These are phyloP conservation scores for Dalbergia cultrata DNA, from an alignment of 306 rosid species.

Conservation along the genomic window DNA sequence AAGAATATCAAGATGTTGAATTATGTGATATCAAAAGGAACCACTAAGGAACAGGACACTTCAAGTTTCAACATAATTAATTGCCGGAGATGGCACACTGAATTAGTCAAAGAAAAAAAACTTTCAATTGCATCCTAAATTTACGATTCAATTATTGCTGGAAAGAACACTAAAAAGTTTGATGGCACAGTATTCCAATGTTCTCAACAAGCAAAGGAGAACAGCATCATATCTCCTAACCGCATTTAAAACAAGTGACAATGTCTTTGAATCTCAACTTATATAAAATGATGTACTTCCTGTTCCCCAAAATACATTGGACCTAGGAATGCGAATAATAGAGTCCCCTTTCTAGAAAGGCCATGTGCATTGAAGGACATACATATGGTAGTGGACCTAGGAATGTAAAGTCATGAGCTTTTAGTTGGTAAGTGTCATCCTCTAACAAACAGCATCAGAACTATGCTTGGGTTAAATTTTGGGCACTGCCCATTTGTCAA, in stretches of 20 bases:
- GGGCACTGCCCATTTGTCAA: neutral
- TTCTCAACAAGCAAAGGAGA: conserved; percentile 1
- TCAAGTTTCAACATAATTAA: neutral
- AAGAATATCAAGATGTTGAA: neutral
- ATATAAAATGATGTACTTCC: neutral
- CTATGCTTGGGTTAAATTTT: neutral
- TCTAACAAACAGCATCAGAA: neutral
- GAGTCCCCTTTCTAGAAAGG: neutral
- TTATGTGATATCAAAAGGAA: neutral
- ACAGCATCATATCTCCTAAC: neutral
- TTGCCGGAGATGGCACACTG: neutral
- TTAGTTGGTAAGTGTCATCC: neutral
- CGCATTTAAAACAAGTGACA: neutral
- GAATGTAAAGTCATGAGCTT: neutral
- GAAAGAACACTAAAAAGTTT: too few species aligned
- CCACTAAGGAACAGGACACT: neutral
- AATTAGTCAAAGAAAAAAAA: neutral
- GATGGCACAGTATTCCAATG: neutral
- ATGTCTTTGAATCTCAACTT: neutral
- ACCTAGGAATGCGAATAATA: neutral
- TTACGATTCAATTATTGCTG: neutral
- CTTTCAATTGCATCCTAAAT: neutral
- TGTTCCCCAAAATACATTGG: too few species aligned
- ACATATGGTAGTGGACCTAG: neutral
- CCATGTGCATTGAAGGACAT: conserved; percentile 3